These are phyloP conservation scores for Penicillium argentinense DNA, from an alignment of 495 filamentous ascomycete species.

Conservation along the genomic window DNA sequence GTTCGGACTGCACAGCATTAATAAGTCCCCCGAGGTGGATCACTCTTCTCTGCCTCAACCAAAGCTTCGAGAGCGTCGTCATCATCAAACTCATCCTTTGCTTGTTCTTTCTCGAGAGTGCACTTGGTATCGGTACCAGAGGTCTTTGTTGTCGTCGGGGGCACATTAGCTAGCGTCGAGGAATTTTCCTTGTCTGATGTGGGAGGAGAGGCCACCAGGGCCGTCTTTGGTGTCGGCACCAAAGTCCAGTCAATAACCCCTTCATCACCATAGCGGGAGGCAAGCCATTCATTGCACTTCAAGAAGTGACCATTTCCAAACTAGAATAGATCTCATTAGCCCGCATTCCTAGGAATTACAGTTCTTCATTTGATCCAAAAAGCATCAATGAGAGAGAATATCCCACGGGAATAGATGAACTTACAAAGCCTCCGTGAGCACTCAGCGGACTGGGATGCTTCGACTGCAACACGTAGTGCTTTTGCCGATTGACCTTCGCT, in stretches of 20 bases:
- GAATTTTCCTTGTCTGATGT: conserved; percentile 22
- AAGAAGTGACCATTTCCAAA: conserved; percentile 86
- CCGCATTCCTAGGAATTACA: background rate
- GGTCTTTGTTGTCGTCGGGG: background rate
- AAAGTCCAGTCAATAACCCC: conserved; percentile 88
- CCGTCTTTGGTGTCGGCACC: conserved; percentile 32
- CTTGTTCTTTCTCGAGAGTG: conserved; percentile 6
- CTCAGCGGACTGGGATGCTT: conserved; percentile 91
- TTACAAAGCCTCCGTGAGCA: conserved; percentile 70
- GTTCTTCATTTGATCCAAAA: too few species aligned
- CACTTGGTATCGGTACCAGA: background rate
- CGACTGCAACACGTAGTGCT: conserved; percentile 76
- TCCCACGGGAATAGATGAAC: too few species aligned
- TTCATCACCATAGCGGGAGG: conserved; percentile 69
- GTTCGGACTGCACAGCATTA: too few species aligned
- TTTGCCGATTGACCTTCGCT: conserved; percentile 61
- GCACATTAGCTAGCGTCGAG: conserved; percentile 8
- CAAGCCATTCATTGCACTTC: conserved; percentile 87
- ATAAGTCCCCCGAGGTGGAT: background rate
- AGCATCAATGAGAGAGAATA: too few species aligned
- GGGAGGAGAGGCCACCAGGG: conserved; percentile 5
- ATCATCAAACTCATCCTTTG: conserved; percentile 40
- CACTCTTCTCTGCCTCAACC: conserved; percentile 27
- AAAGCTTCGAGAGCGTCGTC: conserved; percentile 43
- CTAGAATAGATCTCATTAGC: conserved; percentile 29